Conservation (phyloP, 306 rosid genomes). For the Prunus fruticosa region DNA sequence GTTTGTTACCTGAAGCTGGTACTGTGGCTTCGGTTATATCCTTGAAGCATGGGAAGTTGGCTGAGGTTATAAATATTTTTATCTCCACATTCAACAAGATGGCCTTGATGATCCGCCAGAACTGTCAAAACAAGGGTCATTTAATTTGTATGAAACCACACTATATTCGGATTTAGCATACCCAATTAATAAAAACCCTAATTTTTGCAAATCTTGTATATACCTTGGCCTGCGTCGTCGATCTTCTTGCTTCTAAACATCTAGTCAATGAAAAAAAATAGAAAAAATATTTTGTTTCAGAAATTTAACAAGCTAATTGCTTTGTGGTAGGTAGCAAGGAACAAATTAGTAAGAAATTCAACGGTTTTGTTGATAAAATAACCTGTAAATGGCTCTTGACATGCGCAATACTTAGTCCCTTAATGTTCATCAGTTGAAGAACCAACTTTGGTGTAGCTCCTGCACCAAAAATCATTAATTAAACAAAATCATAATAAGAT, state of each 20-base stretch:
- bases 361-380: background rate
- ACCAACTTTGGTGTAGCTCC: conserved; percentile 98
- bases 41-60: conserved; percentile 91
- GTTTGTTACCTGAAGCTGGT: conserved; percentile 43
- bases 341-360: background rate
- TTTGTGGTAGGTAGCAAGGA: background rate
- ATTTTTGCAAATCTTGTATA: conserved; percentile 1
- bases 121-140: conserved; percentile 31
- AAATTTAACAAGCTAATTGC: background rate
- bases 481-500: background rate
- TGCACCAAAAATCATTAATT: conserved; percentile 28
- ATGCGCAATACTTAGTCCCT: conserved; percentile 88
- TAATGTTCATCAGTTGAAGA: conserved; percentile 94
- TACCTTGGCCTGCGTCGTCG: conserved; percentile 73
- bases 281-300: background rate
- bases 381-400: conserved; percentile 99
- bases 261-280: conserved; percentile 27
- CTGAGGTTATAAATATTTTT: conserved; percentile 71
- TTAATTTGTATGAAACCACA: background rate
- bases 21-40: conserved; percentile 47
- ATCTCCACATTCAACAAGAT: conserved; percentile 64
- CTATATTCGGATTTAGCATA: background rate
- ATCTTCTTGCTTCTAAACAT: conserved; percentile 90
- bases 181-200: conserved; percentile 20
- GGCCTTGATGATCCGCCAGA: conserved; percentile 54